Base-by-base conservation (phyloP, 306 rosid genomes). In the Pachyrhizus erosus region DNA sequence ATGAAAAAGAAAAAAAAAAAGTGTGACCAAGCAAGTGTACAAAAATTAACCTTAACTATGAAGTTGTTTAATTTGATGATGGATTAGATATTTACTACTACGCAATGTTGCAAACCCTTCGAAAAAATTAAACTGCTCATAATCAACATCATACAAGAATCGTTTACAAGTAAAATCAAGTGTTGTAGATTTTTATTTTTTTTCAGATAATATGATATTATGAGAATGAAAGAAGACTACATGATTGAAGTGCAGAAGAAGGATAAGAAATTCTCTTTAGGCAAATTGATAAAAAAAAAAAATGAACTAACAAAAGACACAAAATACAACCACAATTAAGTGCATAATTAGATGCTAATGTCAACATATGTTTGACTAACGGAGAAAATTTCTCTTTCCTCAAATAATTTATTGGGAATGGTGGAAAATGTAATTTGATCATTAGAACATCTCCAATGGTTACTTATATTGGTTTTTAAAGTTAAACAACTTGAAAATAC, bases 61-160 rank as follows among this genome's bases (percentile, higher is more conserved):
- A 95, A 80, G 91, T 91, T 90, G 84, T 90, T 94, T n/a, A n/a
- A n/a, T n/a, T 71, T 91, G 97, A 43, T 92, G 91, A 86, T 94
- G 98, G 84, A 93, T 86, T 42, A 87, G 91, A 86, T 84, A 90
- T 72, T 88, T 89, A 69, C 79, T 82, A 45, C 85, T 79, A 82
- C 86, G 88, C 76, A 87, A 77, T 4, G 89, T 74, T 65, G 89
- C 31, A 81, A 77, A 57, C 79, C 61, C 87, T 81, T 80, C 46
- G 88, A 78, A 69, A 83, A 79, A 80, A 51, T 26, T 73, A 86
- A 78, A 72, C 77, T 80, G 54, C 94, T 90, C 82, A 73, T 52
- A 78, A 85, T 84, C 98, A 93, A 83, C 84, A 75, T 80, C 76
- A 82, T 67, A 69, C 61, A 61, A 71, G 70, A 88, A 80, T 69